Percentiles rank a stretch among this genome's conserved stretches.
Evolutionary conservation across 1,139 yeast species (phyloP).

Genomic region (Blastobotrys malaysiensis): DNA sequence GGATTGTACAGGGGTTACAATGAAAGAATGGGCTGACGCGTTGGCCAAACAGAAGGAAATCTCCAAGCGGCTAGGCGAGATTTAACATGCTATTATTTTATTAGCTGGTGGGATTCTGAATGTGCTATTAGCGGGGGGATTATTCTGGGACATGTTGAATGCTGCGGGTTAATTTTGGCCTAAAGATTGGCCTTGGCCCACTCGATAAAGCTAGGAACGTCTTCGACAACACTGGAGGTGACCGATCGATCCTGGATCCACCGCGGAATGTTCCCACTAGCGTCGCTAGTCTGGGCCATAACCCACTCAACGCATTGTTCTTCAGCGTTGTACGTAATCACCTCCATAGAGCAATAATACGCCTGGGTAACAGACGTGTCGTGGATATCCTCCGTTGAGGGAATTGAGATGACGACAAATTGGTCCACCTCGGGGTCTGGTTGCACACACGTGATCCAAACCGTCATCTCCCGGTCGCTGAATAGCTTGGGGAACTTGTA

Average conservation of each 20-base stretch:
- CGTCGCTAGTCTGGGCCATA: constrained; percentile 60
- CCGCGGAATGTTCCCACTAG: constrained; percentile 62
- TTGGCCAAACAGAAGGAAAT: constrained; percentile 37
- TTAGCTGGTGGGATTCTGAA: no score
- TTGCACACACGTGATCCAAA: constrained; percentile 39
- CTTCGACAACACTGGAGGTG: constrained; percentile 55
- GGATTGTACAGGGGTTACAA: constrained; percentile 24
- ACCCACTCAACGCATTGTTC: constrained; percentile 49
- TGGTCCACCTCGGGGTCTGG: constrained; percentile 34
- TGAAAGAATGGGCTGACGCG: constrained; percentile 37
- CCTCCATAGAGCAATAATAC: constrained; percentile 55
- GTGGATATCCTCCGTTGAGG: constrained; percentile 27
- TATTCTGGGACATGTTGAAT: no score
- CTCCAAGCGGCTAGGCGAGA: constrained; percentile 24
- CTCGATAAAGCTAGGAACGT: constrained; percentile 56
- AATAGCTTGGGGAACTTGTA: constrained; percentile 50
- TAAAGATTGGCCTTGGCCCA: constrained; percentile 36
- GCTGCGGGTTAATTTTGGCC: no score
- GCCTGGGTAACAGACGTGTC: constrained; percentile 28
- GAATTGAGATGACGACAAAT: constrained; percentile 50
- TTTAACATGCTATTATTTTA: constrained; percentile 8
- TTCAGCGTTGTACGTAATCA: constrained; percentile 38
- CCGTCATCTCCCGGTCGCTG: constrained; percentile 50
- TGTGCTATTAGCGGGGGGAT: no score
- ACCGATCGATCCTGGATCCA: constrained; percentile 56